Evolutionary conservation across 83 land plant species (phyloP).

Genomic region (Picea abies): DNA sequence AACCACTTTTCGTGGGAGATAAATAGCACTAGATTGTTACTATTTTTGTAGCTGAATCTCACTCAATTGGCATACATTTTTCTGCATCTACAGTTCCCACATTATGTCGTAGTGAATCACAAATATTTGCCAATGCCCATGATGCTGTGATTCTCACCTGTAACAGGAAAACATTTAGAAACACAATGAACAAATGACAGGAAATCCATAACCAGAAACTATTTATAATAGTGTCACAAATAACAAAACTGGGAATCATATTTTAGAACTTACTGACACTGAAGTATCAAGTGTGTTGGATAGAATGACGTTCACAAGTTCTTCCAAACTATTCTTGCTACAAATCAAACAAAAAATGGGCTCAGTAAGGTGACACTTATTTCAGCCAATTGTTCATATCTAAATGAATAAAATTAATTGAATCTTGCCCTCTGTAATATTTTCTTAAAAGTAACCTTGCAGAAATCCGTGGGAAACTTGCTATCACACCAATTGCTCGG

Average conservation of each 20-base stretch:
- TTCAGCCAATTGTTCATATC: background rate
- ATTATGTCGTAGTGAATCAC: conserved; percentile 76
- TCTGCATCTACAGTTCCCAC: conserved; percentile 15
- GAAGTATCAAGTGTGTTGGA: conserved; percentile 45
- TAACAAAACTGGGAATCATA: conserved; percentile 5
- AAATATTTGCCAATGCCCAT: conserved; percentile 96
- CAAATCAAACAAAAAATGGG: conserved; percentile 1
- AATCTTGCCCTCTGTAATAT: background rate
- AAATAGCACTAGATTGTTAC: background rate
- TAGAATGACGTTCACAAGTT: conserved; percentile 48
- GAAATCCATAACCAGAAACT: background rate
- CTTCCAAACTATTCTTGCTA: conserved; percentile 43
- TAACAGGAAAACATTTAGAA: conserved; percentile 12
- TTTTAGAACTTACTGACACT: conserved; percentile 36
- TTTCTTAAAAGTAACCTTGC: conserved; percentile 45
- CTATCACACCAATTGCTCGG: conserved; percentile 89
- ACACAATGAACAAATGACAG: background rate
- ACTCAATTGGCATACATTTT: conserved; percentile 6
- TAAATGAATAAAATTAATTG: conserved; percentile 2
- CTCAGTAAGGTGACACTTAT: background rate
- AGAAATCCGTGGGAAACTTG: conserved; percentile 69
- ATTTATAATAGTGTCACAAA: conserved; percentile 12
- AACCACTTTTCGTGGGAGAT: background rate
- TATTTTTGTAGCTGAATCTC: background rate
- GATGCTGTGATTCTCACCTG: conserved; percentile 92